Evolutionary conservation across 1,139 yeast species (phyloP).

Genomic region (Zhuliangozyma blackwelliae): DNA sequence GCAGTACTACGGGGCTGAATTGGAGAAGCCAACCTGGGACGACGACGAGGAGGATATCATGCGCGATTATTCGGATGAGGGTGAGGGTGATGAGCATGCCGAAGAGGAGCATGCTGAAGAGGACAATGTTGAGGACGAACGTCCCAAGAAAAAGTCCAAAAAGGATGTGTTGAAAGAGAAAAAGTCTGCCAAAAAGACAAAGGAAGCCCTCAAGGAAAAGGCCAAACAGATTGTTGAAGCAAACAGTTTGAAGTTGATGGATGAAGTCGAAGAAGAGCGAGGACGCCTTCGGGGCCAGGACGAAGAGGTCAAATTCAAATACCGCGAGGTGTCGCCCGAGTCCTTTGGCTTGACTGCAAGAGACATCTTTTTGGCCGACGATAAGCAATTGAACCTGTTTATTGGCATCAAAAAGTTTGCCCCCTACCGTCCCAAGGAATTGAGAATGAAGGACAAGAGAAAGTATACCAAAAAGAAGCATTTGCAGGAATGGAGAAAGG

Average conservation of each 20-base stretch:
- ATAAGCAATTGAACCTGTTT: slow-evolving; percentile 73
- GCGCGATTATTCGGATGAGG: slow-evolving; percentile 4
- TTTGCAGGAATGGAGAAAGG: slow-evolving; percentile 84
- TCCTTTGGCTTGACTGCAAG: slow-evolving; percentile 80
- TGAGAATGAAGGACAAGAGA: slow-evolving; percentile 71
- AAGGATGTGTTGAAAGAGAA: slow-evolving; percentile 29
- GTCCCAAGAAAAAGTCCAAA: slow-evolving; percentile 27
- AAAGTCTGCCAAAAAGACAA: slow-evolving; percentile 24
- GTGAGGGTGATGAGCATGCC: not conserved
- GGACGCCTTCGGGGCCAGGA: slow-evolving; percentile 26
- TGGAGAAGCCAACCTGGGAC: slow-evolving; percentile 39
- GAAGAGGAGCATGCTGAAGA: no score
- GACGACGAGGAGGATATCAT: slow-evolving; percentile 26
- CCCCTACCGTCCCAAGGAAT: slow-evolving; percentile 78
- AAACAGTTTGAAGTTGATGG: slow-evolving; percentile 30
- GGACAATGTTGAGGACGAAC: no score
- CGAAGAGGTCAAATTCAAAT: slow-evolving; percentile 51
- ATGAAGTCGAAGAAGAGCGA: slow-evolving; percentile 29
- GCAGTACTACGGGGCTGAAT: slow-evolving; percentile 35
- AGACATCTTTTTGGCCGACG: slow-evolving; percentile 89
- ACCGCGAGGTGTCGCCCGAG: slow-evolving; percentile 95
- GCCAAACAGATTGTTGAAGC: slow-evolving; percentile 21
- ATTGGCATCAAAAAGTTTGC: slow-evolving; percentile 92
- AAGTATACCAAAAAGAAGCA: slow-evolving; percentile 75
- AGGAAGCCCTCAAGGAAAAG: slow-evolving; percentile 12